Evolutionary conservation across 495 filamentous ascomycete genomes (phyloP).

Genomic region (Diplogelasinospora grovesii): DNA sequence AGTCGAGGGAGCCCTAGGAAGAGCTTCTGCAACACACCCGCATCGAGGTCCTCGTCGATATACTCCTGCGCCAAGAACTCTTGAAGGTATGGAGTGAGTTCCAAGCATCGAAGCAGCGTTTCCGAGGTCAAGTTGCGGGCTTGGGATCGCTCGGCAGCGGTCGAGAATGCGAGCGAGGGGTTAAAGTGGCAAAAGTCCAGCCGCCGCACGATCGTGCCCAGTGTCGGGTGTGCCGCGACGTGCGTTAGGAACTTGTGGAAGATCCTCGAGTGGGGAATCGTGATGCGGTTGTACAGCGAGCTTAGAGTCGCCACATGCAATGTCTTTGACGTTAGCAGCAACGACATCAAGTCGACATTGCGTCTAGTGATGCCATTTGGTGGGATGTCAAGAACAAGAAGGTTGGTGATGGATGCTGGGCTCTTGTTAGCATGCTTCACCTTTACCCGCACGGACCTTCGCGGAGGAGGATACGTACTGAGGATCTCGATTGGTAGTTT

Average conservation of each 20-base stretch:
- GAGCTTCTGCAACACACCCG: conserved; percentile 62
- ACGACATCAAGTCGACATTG: conserved; percentile 75
- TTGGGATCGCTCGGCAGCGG: conserved; percentile 69
- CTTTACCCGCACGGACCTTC: conserved; percentile 2
- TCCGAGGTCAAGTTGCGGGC: conserved; percentile 75
- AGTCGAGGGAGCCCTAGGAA: conserved; percentile 67
- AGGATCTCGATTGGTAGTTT: conserved; percentile 64
- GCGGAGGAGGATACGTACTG: conserved; percentile 45
- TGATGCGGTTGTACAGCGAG: conserved; percentile 76
- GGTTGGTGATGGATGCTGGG: conserved; percentile 67
- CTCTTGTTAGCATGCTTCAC: conserved; percentile 19
- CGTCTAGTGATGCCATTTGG: conserved; percentile 71
- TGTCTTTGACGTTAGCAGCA: conserved; percentile 68
- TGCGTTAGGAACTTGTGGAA: conserved; percentile 80
- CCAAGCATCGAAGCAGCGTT: conserved; percentile 68
- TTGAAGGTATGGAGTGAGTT: conserved; percentile 67
- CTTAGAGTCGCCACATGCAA: conserved; percentile 70
- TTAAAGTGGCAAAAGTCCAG: conserved; percentile 89
- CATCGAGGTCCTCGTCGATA: conserved; percentile 69
- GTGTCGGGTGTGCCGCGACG: conserved; percentile 60
- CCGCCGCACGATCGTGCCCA: conserved; percentile 73
- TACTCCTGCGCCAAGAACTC: conserved; percentile 83
- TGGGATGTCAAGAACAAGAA: conserved; percentile 67
- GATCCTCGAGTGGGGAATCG: conserved; percentile 78
- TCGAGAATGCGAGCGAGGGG: conserved; percentile 72